Evolutionary conservation across 140 eudicot species (phyloP), one percentile per base, ranked within the genome.

Genomic region (Oenanthe javanica): DNA sequence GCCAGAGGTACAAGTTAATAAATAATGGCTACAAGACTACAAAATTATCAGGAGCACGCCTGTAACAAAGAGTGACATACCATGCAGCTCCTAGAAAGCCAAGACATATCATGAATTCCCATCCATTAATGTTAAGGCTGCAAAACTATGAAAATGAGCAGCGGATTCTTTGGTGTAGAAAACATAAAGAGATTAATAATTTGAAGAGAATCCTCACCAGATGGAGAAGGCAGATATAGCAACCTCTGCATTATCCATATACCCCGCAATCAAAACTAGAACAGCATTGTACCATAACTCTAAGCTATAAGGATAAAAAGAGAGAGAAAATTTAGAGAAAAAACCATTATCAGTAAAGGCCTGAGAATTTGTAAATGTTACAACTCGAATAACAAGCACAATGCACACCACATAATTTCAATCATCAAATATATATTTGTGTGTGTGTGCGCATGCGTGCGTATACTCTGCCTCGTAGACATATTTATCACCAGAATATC

Each of bases 201-300:
- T 50, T 4, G n/a, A 77, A 69, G 64, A 79, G 73, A 40, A 12
- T 12, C 40, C 63, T 76, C 84, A 91, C 98, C 98, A 91, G 66
- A 93, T 90, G 77, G 98, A 93, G 87, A 93, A 93, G 52, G 98
- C 96, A 36, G 98, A 90, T 75, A 93, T 91, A 31, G 91, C 89
- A 76, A 89, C 90, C 84, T 89, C 89, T 0, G 97, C 97, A 71
- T 93, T 84, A 78, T 84, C 75, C 93, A 89, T 86, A 81, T 91
- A 91, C 31, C 97, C 96, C 6, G 97, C 98, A 48, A 93, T 82
- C 75, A 93, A 82, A 7, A 93, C 93, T n/a, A 91, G 84, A 42
- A 93, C 80, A 16, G 98, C 92, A 76, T 87, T 81, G 85, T 93
- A 91, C 98, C 98, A 93, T 67, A 93, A 59, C 87, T 93, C 97